Conservation (phyloP, 2,329 filamentous ascomycete genomes). For the Penicillium sp. region DNA sequence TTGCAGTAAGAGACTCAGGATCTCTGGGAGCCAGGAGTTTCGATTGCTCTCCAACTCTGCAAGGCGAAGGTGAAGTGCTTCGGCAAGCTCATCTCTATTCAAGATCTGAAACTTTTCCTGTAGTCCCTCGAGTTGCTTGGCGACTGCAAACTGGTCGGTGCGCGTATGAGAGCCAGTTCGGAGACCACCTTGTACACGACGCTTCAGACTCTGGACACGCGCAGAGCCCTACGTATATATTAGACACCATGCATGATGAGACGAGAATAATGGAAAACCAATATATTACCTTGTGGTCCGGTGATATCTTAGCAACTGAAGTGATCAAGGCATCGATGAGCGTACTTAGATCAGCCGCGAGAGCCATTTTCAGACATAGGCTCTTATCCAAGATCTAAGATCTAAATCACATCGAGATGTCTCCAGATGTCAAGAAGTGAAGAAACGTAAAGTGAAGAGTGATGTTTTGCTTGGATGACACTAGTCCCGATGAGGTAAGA, state of each 20-base stretch:
- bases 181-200: constrained; percentile 31
- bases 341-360: constrained; percentile 61
- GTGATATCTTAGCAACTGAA: constrained; percentile 55
- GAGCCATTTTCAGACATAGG: constrained; percentile 58
- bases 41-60: constrained; percentile 54
- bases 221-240: constrained; percentile 25
- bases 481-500: constrained; percentile 28
- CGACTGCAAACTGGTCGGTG: constrained; percentile 73
- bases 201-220: constrained; percentile 29
- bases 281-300: constrained; percentile 45
- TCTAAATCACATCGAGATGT: constrained; percentile 1
- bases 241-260: neutral
- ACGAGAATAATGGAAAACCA: neutral
- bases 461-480: constrained; percentile 13
- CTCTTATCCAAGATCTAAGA: neutral
- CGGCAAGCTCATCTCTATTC: constrained; percentile 74
- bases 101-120: constrained; percentile 84
- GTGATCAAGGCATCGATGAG: constrained; percentile 70
- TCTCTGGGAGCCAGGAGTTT: constrained; percentile 72
- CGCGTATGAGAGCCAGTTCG: constrained; percentile 53
- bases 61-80: constrained; percentile 61
- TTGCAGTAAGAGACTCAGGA: constrained; percentile 72
- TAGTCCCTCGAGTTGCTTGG: constrained; percentile 63
- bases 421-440: neutral
- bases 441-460: constrained; percentile 1